These are phyloP conservation scores for Aureobasidium sp. DNA, from an alignment of 2,329 filamentous ascomycete genomes.

Conservation along the genomic window DNA sequence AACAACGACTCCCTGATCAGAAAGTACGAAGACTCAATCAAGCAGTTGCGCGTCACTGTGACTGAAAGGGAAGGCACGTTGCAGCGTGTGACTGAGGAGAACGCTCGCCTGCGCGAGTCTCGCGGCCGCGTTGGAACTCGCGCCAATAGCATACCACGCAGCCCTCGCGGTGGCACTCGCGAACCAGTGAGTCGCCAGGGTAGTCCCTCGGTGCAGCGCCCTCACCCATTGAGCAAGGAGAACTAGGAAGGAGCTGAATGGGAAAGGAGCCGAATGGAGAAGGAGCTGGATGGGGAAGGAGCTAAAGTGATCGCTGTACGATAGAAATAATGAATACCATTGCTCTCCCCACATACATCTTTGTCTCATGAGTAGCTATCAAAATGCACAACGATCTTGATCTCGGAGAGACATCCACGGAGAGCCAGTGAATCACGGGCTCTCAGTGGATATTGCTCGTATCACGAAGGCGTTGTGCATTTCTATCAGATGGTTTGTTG, in stretches of 20 bases:
- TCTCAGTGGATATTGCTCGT: no score
- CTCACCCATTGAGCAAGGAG: neutral
- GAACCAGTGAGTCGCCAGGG: neutral
- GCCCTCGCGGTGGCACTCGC: slow-evolving; percentile 14
- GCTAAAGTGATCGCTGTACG: neutral
- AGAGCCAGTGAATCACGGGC: no score
- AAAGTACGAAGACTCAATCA: slow-evolving; percentile 20
- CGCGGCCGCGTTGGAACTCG: slow-evolving; percentile 28
- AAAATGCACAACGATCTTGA: no score
- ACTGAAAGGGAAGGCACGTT: slow-evolving; percentile 23
- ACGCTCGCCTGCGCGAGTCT: slow-evolving; percentile 24
- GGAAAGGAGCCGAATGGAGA: neutral
- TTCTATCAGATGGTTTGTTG: no score
- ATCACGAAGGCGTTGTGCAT: no score
- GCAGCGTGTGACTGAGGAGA: slow-evolving; percentile 27
- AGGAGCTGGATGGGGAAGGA: neutral
- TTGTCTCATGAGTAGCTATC: no score
- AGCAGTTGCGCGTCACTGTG: slow-evolving; percentile 20
- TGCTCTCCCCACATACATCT: neutral
- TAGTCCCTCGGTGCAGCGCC: neutral
- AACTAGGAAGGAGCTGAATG: neutral
- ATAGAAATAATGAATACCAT: neutral
- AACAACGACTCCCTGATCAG: slow-evolving; percentile 18
- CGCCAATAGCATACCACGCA: slow-evolving; percentile 28
- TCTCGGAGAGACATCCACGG: no score